phyloP scores from a whole-genome alignment of 2,329 filamentous ascomycete genomes.

The Pyricularia sp. region DNA sequence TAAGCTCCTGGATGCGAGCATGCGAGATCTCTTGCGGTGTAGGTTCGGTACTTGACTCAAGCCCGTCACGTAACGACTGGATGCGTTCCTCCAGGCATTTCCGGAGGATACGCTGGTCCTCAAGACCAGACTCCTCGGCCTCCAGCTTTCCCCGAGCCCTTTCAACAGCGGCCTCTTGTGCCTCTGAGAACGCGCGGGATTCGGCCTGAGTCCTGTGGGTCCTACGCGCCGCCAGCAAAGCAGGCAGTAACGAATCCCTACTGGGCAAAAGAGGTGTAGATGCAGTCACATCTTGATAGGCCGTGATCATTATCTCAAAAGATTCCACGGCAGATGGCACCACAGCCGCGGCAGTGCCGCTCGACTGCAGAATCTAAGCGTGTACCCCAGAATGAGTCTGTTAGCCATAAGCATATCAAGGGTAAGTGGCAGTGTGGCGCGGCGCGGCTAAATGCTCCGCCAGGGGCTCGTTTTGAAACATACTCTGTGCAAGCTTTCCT shows the following conservation, averaged over 20 bases:
- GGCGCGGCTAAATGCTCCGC: background rate
- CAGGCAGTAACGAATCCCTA: conserved; percentile 58
- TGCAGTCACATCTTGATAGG: conserved; percentile 54
- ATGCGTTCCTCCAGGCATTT: conserved; percentile 48
- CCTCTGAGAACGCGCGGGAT: conserved; percentile 48
- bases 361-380: conserved; percentile 2
- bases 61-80: conserved; percentile 44
- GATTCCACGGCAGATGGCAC: conserved; percentile 16
- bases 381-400: conserved; percentile 3
- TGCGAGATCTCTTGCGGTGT: conserved; percentile 51
- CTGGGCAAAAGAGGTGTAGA: conserved; percentile 57
- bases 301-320: conserved; percentile 47
- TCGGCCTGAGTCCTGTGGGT: conserved; percentile 56
- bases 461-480: conserved; percentile 3
- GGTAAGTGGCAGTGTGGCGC: background rate
- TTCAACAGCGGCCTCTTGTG: conserved; percentile 31
- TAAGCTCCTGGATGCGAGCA: conserved; percentile 53
- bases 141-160: conserved; percentile 37
- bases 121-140: conserved; percentile 37
- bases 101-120: conserved; percentile 47
- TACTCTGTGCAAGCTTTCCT: conserved; percentile 39
- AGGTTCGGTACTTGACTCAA: conserved; percentile 47
- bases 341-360: background rate
- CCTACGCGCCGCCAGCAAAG: conserved; percentile 60
- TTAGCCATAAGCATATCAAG: conserved; percentile 11